phyloP scores from a whole-genome alignment of 352 stramenopile genomes.

The Phytopythium mirpurense region DNA sequence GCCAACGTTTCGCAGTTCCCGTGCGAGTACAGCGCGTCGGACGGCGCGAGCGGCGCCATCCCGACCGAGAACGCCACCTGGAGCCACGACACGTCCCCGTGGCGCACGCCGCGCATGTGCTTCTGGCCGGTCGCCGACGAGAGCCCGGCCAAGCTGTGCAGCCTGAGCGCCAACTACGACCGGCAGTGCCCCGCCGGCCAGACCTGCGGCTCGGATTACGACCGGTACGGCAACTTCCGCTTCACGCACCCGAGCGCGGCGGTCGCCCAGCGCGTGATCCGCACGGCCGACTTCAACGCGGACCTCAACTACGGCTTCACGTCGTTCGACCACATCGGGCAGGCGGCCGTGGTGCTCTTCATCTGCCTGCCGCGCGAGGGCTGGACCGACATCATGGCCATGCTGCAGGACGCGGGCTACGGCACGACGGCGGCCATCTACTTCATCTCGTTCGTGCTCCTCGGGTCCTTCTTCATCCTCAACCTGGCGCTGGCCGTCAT shows the following conservation, averaged over 20 bases:
- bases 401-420: constrained; percentile 48
- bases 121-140: constrained; percentile 88
- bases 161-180: constrained; percentile 19
- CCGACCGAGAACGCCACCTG: constrained; percentile 21
- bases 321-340: constrained; percentile 86
- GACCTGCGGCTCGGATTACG: constrained; percentile 60
- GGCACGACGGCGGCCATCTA: constrained; percentile 47
- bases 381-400: constrained; percentile 76
- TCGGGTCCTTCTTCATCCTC: constrained; percentile 89
- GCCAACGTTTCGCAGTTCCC: constrained; percentile 28
- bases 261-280: constrained; percentile 25
- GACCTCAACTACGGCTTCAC: constrained; percentile 81
- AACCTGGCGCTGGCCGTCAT: constrained; percentile 90
- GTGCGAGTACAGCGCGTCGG: constrained; percentile 7
- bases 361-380: constrained; percentile 88
- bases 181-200: constrained; percentile 26
- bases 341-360: constrained; percentile 84
- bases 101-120: constrained; percentile 56
- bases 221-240: constrained; percentile 50
- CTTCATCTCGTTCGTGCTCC: constrained; percentile 82
- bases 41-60: constrained; percentile 9
- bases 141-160: constrained; percentile 40
- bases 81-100: constrained; percentile 45
- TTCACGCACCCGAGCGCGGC: constrained; percentile 42
- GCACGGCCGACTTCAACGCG: constrained; percentile 38